Base-by-base conservation (phyloP, 129 eudicot species). In the Cynara cardunculus region DNA sequence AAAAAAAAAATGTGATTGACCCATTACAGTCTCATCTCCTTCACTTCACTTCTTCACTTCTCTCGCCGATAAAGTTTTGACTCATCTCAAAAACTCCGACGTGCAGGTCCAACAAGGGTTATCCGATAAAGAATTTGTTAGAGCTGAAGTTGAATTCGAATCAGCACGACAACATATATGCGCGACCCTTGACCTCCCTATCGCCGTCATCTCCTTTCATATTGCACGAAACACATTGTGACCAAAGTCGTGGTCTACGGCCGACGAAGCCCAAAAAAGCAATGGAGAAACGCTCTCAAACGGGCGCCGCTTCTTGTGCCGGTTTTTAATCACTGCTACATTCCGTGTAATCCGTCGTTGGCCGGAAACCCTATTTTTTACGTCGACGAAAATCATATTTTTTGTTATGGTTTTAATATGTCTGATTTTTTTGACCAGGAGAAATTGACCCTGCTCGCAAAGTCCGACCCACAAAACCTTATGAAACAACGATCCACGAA, bases 281-380 rank as follows among this genome's bases (percentile, higher is more conserved):
- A 24, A 79, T 96, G 53, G n/a, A 30, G 99, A 74, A 88, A 86
- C 21, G 91, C 94, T 4, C 84, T 96, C 4, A 92, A 87, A 72
- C 77, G 88, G 11, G 98, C 99, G 0, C 99, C 99, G 0, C 86
- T 96, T 30, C 62, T 96, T 7, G 87, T 96, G 2, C 98, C 99
- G n/a, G 79, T 96, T 49, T 92, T 92, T 76, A 88, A 86, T 75
- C 95, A 88, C 41, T 96, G 99, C 73, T 96, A 96, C 81, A 88
- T 96, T 62, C 97, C 99, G 5, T 89, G 97, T 59, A 90, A 88
- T 65, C 99, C 99, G 1, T 81, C 87, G 30, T 81, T 96, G 22
- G 97, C 97, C 12, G 99, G 99, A 14, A 96, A 96, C 88, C 99
- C 99, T 0, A 74, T 92, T 0, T 96, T 96, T 78, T 96, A 84